phyloP scores from a whole-genome alignment of 129 eudicot species.

The Chrysanthemum seticuspe region DNA sequence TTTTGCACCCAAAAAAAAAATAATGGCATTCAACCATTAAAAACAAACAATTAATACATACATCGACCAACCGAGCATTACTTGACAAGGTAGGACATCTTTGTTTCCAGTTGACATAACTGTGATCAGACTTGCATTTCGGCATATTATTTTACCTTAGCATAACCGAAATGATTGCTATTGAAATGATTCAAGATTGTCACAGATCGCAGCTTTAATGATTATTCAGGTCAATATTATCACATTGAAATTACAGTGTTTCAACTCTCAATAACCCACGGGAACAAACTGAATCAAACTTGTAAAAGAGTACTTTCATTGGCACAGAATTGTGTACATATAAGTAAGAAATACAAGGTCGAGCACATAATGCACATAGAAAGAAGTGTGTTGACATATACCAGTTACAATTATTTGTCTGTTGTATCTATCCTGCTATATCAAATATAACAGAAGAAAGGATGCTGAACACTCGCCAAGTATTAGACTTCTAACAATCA shows the following conservation, averaged over 20 bases:
- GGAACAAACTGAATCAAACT: background rate
- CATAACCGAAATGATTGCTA: background rate
- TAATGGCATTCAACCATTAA: no score
- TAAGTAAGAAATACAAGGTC: slow-evolving; percentile 25
- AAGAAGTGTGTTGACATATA: slow-evolving; percentile 28
- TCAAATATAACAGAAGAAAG: slow-evolving; percentile 33
- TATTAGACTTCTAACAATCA: slow-evolving; percentile 33
- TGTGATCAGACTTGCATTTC: background rate
- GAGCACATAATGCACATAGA: slow-evolving; percentile 24
- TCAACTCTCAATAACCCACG: background rate
- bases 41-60: background rate
- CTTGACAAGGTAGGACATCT: background rate
- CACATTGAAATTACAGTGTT: background rate
- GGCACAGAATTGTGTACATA: slow-evolving; percentile 22
- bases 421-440: slow-evolving; percentile 30
- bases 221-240: background rate
- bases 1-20: no score
- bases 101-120: background rate
- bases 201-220: background rate
- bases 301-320: background rate
- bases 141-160: background rate
- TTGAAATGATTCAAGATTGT: background rate
- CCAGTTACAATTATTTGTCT: slow-evolving; percentile 38
- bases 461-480: slow-evolving; percentile 13
- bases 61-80: background rate